Evolutionary conservation across 306 rosid species (phyloP).

Genomic region (Citrullus mucosospermus): DNA sequence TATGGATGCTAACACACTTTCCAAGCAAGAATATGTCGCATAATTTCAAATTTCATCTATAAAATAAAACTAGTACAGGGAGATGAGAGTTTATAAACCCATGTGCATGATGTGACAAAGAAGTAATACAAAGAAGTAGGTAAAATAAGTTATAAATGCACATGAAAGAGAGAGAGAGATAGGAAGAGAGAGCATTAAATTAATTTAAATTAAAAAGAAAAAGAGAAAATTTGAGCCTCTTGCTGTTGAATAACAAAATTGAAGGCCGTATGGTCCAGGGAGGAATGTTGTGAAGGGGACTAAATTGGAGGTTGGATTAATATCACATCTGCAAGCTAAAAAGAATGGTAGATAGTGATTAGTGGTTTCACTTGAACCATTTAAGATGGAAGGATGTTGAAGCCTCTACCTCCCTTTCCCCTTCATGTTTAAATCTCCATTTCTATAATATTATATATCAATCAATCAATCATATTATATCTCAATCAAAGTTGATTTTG

Average conservation of each 20-base stretch:
- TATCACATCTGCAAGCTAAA: not conserved
- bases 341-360: not conserved
- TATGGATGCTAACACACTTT: not conserved
- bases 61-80: not conserved
- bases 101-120: slow-evolving; percentile 15
- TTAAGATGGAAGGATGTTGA: not conserved
- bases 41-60: slow-evolving; percentile 1
- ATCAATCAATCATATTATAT: not conserved
- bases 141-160: slow-evolving; percentile 11
- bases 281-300: slow-evolving; percentile 12
- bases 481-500: not conserved
- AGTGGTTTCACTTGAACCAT: not conserved
- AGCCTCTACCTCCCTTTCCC: not conserved
- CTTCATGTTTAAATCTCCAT: not conserved
- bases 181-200: not conserved
- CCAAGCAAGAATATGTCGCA: not conserved
- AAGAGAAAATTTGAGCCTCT: not conserved
- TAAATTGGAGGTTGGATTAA: slow-evolving; percentile 6
- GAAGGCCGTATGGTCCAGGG: not conserved
- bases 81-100: not conserved
- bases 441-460: not conserved
- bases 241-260: not conserved
- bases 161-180: not conserved
- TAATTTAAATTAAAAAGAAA: not conserved
- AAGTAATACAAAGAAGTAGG: slow-evolving; percentile 13